Conservation (phyloP, 2,329 filamentous ascomycete genomes). For the Botryotinia convoluta region DNA sequence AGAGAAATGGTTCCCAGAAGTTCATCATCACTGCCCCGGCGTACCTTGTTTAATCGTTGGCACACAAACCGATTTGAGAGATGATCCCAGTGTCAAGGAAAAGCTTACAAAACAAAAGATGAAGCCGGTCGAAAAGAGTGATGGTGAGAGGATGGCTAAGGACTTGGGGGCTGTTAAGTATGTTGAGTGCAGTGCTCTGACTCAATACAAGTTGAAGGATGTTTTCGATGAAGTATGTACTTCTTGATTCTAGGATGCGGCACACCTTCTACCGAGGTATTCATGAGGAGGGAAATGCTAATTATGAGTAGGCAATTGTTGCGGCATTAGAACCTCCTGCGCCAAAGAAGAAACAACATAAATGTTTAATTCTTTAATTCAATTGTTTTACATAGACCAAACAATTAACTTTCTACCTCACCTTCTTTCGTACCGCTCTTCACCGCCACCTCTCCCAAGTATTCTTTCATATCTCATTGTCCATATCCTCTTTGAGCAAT, state of each 20-base stretch:
- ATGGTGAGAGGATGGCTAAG: slow-evolving; percentile 94
- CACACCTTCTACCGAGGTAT: not conserved
- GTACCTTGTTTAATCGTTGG: slow-evolving; percentile 97
- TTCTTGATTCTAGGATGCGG: not conserved
- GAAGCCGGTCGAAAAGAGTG: slow-evolving; percentile 85
- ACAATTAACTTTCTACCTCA: slow-evolving; percentile 3
- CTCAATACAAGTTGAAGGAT: slow-evolving; percentile 98
- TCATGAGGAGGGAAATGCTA: slow-evolving; percentile 60
- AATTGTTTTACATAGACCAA: slow-evolving; percentile 4
- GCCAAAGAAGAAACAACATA: slow-evolving; percentile 72
- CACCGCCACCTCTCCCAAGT: not conserved
- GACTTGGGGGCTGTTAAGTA: slow-evolving; percentile 98
- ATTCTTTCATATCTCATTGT: slow-evolving; percentile 5
- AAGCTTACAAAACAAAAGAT: slow-evolving; percentile 97
- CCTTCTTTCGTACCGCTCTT: not conserved
- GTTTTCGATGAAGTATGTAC: slow-evolving; percentile 91
- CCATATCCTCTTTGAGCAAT: slow-evolving; percentile 2
- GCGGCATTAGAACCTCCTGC: slow-evolving; percentile 86
- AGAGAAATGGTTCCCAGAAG: slow-evolving; percentile 98
- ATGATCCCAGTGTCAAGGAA: slow-evolving; percentile 81
- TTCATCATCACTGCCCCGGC: slow-evolving; percentile 96
- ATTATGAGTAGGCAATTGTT: slow-evolving; percentile 73
- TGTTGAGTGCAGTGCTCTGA: slow-evolving; percentile 96
- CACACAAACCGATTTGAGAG: slow-evolving; percentile 93
- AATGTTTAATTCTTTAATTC: slow-evolving; percentile 64